Base-by-base conservation (phyloP, 2,329 filamentous ascomycete species). In the Rhynchosporium agropyri region DNA sequence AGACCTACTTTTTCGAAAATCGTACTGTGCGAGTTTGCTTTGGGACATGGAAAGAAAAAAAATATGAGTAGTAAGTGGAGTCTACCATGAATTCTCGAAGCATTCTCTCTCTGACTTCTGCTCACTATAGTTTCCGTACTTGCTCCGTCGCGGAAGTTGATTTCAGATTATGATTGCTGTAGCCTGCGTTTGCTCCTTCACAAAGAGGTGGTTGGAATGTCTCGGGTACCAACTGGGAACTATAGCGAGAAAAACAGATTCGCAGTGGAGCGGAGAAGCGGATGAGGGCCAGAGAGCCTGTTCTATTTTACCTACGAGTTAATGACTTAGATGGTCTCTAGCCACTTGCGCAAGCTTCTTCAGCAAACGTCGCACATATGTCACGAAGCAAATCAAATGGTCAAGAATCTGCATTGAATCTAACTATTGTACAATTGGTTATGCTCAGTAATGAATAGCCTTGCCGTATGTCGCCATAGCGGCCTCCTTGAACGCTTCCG, bases 401-500 rank as follows among this genome's bases (percentile, higher is more conserved):
- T 53, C 58, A 38, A 45, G 12, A 56, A 50, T 51, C 56, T 62
- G 62, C 62, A 48, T 63, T 65, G 65, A 33, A 55, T 63, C 61
- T 62, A 64, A 64, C 62, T 63, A 71, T 74, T 67, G 67, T 73
- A 73, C 72, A 74, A 58, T 28, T 33, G 55, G 60, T 51, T 65
- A 62, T 62, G 46, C 70, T 79, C 90, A 99, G 80, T 90, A 96
- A 83, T 99, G 95, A 77, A 99, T 97, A 70, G 95, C 89, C 83
- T 97, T 95, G 74, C 88, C 86, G 81, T 96, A 92, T 57, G 94
- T 97, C 67, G 92, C 91, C 95, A 99, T 98, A 71, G 95, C 95
- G 74, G 95, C 95, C 86, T 99, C 95, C 85, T 99, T 99, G 86
- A 99, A 98, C 50, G 95, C 95, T 83, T 99, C 95, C 29, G 94